Base-by-base conservation (phyloP, 1,284 basidiomycete genomes). In the Heterobasidion irregulare region DNA sequence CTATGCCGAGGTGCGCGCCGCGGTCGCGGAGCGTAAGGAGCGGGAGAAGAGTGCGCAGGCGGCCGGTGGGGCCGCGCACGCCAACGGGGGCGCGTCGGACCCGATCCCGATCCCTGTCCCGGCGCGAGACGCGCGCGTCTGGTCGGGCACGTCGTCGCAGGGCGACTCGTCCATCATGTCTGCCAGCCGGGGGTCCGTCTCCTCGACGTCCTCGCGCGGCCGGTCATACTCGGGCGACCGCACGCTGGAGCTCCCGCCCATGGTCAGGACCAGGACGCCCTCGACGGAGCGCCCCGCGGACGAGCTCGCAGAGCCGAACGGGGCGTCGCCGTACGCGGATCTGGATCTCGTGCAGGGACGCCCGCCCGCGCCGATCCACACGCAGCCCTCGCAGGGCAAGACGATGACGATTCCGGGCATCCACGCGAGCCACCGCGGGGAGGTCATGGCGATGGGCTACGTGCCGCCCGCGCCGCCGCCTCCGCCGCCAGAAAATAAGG, bases 371-470 rank as follows among this genome's bases (percentile, higher is more conserved):
- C 68, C 80, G 1, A 86, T 89, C 58, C 80, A 82, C 59, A 81
- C 82, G 4, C 88, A 90, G 64, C 87, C 88, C 5, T 68, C 74
- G 1, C 80, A 82, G 63, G 83, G 80, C 26, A 84, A 79, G 62
- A 84, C 76, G 49, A 91, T 91, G 87, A 84, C 78, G 12, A 89
- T 91, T 58, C 87, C 88, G 9, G 85, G 86, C 2, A 90, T 91
- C 56, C 87, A 90, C 62, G 86, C 79, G 7, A 86, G 82, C 60
- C 84, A 89, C 63, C 79, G 78, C n/a, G 85, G 84, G 13, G 86
- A 90, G 59, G 78, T 89, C 44, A 86, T 87, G 81, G 86, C 86
- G 1, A 78, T 90, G 75, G 88, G 87, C 6, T 84, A 85, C 61
- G 77, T 80, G 53, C 80, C 84, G 12, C 79, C 82, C 35, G 67